Percentiles rank a stretch among this genome's conserved stretches.
phyloP scores from a whole-genome alignment of 257 asterid genomes.

The Solanum ahanhuiri region DNA sequence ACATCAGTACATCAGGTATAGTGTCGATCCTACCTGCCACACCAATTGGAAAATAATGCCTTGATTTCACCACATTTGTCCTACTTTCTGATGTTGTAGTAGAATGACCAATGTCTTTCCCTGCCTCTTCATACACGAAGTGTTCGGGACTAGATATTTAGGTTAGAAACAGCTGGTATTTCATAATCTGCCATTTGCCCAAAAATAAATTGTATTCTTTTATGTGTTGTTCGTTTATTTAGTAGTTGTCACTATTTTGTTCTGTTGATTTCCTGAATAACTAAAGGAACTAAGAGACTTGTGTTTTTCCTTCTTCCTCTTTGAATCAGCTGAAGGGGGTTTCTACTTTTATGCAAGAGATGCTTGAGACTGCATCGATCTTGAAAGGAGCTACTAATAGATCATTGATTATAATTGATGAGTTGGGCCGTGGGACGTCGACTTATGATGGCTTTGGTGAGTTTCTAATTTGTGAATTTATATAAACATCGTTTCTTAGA shows the following conservation, averaged over 20 bases:
- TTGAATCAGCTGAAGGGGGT: slow-evolving; percentile 76
- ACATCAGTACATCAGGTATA: neutral
- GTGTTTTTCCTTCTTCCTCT: slow-evolving; percentile 1
- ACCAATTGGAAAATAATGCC: neutral
- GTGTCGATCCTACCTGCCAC: neutral
- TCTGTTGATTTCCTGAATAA: neutral
- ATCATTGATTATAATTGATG: slow-evolving; percentile 84
- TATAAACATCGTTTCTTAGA: neutral
- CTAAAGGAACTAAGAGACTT: neutral
- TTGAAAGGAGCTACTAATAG: slow-evolving; percentile 89
- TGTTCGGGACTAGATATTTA: neutral
- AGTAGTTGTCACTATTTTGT: neutral
- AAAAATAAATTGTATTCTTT: neutral
- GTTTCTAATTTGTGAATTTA: slow-evolving; percentile 13
- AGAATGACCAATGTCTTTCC: neutral
- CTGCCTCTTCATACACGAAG: neutral
- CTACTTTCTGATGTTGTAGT: neutral
- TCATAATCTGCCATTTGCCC: neutral
- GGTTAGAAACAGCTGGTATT: neutral
- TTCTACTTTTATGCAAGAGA: slow-evolving; percentile 99
- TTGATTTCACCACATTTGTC: neutral
- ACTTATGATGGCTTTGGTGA: slow-evolving; percentile 98
- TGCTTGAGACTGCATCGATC: slow-evolving; percentile 99
- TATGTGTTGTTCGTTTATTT: neutral
- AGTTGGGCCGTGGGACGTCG: slow-evolving; percentile 98